Base-by-base conservation (phyloP, 2,329 filamentous ascomycete genomes). In the Fulvia fulva region DNA sequence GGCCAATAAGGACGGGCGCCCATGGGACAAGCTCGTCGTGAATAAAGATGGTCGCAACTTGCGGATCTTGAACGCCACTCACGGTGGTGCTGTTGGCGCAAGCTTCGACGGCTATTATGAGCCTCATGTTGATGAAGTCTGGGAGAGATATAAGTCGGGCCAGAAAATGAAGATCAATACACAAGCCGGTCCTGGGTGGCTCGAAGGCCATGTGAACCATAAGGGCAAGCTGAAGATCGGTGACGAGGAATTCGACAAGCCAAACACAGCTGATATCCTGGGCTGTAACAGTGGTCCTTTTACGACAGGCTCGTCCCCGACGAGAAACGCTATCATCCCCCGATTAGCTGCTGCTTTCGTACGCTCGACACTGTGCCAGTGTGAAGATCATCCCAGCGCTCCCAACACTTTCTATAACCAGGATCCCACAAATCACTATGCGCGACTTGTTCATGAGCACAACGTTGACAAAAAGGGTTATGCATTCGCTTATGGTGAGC, bases 321-420 rank as follows among this genome's bases (percentile, higher is more conserved):
- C 71, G n/a, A 72, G 78, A 28, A 79, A 80, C 59, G 87, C 87
- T 41, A 82, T 92, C 56, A 87, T 87, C 3, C 88, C 90, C 0
- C 82, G 90, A n/a, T 76, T 95, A 9, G 84, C 87, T 0, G 90
- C 90, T 1, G 89, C 87, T 0, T 83, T 94, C 64, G 90, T 92
- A 71, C 81, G 90, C 21, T 85, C 83, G n/a, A 91, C 87, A 5
- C 73, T 94, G 57, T 74, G 88, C 50, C 71, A 71, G 3, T 71
- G 73, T 8, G 72, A 75, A 12, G 67, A 68, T 62, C 68, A 78
- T 67, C 71, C 78, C 54, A 60, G 75, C 44, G 53, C 64, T 4
- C 71, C 72, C 0, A 44, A 64, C 11, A 73, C 71, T 0, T 75
- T 72, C 61, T 75, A 73, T 61, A 51, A 44, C 1, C 58, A 64